These are phyloP conservation scores for Didymellaceae sp. DNA, from an alignment of 2,329 filamentous ascomycete species.

Conservation along the genomic window DNA sequence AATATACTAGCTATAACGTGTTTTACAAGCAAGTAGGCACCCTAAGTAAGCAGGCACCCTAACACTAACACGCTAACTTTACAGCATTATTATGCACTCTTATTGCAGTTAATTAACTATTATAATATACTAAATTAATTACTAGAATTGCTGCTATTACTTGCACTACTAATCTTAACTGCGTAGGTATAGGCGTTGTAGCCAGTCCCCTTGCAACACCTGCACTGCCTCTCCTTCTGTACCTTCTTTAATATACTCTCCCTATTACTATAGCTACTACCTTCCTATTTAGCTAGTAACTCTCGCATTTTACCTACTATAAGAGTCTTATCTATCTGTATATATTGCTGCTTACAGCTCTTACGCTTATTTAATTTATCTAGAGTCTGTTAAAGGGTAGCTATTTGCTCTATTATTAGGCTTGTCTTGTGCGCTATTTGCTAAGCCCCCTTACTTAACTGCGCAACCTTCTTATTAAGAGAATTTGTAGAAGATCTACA, in stretches of 20 bases:
- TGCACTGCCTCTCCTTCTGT: no score
- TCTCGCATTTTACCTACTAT: no score
- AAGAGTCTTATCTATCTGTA: no score
- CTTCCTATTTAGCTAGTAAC: no score
- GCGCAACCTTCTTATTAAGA: neutral
- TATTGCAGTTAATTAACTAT: neutral
- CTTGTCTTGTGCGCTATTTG: neutral
- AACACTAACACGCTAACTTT: neutral
- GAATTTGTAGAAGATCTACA: neutral
- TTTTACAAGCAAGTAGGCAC: no score
- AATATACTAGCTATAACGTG: no score
- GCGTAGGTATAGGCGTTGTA: neutral
- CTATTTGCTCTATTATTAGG: neutral
- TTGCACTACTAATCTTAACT: neutral
- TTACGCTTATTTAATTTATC: no score
- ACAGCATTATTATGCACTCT: neutral
- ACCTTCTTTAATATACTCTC: no score
- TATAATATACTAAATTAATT: neutral
- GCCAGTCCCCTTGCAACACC: neutral
- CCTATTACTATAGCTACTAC: no score
- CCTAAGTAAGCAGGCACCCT: no score
- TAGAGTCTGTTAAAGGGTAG: no score
- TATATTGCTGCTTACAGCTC: no score
- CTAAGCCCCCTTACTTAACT: neutral
- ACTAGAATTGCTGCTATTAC: neutral